A percentile compares a stretch with the other conserved stretches of the same genome.
phyloP scores from a whole-genome alignment of 768 basidiomycete species.

The Multifurca ochricompacta region DNA sequence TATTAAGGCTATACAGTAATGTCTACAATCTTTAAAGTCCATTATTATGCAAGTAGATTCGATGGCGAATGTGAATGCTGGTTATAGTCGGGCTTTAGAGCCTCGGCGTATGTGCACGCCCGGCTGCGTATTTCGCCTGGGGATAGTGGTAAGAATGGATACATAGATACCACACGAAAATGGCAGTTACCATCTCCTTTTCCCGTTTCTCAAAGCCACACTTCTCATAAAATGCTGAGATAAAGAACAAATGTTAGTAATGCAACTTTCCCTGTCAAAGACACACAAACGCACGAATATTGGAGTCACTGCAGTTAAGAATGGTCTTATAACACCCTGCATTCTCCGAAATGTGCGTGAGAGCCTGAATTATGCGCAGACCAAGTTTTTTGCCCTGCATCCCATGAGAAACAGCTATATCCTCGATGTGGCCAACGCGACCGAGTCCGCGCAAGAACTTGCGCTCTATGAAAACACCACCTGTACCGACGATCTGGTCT shows the following conservation, averaged over 20 bases:
- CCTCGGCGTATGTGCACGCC: constrained; percentile 33
- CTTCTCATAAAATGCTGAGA: constrained; percentile 89
- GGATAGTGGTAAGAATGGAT: constrained; percentile 5
- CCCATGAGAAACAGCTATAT: constrained; percentile 85
- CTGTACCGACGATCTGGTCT: constrained; percentile 78
- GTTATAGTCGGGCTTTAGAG: constrained; percentile 2
- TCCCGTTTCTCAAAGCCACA: constrained; percentile 91
- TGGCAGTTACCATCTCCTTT: constrained; percentile 72
- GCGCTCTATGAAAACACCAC: constrained; percentile 82
- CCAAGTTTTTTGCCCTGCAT: constrained; percentile 93
- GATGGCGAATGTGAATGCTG: too few species aligned
- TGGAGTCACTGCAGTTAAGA: constrained; percentile 84
- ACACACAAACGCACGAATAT: constrained; percentile 70
- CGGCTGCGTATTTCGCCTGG: constrained; percentile 55
- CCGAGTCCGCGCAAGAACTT: constrained; percentile 90
- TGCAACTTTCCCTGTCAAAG: not conserved
- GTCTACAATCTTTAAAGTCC: not conserved
- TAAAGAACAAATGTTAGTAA: not conserved
- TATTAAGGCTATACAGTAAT: not conserved
- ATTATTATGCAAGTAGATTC: not conserved
- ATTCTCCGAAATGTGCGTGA: constrained; percentile 76
- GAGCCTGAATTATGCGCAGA: constrained; percentile 74
- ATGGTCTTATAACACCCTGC: constrained; percentile 94
- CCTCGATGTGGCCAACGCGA: constrained; percentile 92
- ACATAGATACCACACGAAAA: not conserved